Base-by-base conservation (phyloP, 2,329 filamentous ascomycete species). In the Cytospora piceae region DNA sequence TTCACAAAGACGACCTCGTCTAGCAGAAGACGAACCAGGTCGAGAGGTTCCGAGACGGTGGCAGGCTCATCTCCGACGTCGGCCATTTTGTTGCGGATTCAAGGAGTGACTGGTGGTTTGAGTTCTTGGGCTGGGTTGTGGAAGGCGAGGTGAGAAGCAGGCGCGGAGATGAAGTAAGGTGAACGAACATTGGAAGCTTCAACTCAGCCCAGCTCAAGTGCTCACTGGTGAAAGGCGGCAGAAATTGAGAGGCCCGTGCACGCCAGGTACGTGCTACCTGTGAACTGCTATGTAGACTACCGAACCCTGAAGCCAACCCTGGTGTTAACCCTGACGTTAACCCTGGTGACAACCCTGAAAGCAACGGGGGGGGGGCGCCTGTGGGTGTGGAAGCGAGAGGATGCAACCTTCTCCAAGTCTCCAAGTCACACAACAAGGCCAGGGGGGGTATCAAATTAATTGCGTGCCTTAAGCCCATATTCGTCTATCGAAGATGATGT, bases 1-100 rank as follows among this genome's bases (percentile, higher is more conserved):
- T 98, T 98, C 71, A 99, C 94, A 79, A 97, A 96, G 60, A 99
- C 95, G 55, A 95, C 88, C 79, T 99, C 95, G 78, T 98, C 94
- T 57, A 99, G 87, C 71, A 94, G 92, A 64, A 99, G 87, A 72
- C 94, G 92, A 72, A 99, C 95, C 52, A 99, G 88, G 78, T 98
- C 95, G 74, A 99, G 90, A 63, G 96, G 94, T 82, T 99, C 94
- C 61, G 94, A 89, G 65, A 93, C 91, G 65, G 91, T 85, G 71
- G 84, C 83, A 66, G 86, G 83, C 71, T 89, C 87, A 75, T 93
- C 91, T 75, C 91, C 92, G 69, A 83, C 85, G 79, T 97, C 94
- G 72, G 94, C 91, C 94, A 97, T 97, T 67, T 70, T 80, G 70
- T 22, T 8, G 46, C n/a, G 22, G 22, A 4, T 49, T 12, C 22